Base-by-base conservation (phyloP, 108 stramenopile genomes). In the Cyclotella sp. region DNA sequence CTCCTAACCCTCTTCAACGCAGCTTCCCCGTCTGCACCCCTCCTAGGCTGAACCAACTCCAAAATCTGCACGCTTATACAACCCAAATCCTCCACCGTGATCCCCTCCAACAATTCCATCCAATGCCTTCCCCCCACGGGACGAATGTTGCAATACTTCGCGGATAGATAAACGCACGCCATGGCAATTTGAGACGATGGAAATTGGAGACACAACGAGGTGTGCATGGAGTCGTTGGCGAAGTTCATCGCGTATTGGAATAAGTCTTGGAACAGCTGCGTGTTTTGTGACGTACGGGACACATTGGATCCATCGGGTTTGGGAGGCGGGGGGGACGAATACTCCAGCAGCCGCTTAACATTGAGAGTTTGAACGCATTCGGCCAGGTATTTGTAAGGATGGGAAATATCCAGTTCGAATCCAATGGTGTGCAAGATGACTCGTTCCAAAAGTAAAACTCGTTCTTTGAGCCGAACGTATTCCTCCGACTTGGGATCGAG, bases 361-460 rank as follows among this genome's bases (percentile, higher is more conserved):
- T 81, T 77, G 26, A 91, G 39, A 24, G 69, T 86, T 42, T 87
- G 83, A 42, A 90, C 91, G 61, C 79, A 64, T 58, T 91, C 91
- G 15, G 89, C 89, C 24, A 93, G 81, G 55, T 86, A 89, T 78
- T 91, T 92, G 90, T 93, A 94, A 3, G 96, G 93, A 77, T 96
- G 96, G 40, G 88, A 82, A 49, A 94, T 85, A 51, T 83, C 88
- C 58, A 96, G 68, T 62, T 96, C 96, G 74, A 96, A 96, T 16
- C 90, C 90, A 60, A 96, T 92, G 9, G 96, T 96, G 64, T 94
- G 91, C 27, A 96, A 74, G 71, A 96, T 90, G 40, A 96, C 87
- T 40, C 96, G 84, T 79, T 96, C 96, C 72, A 93, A 39, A 21
- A 96, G 62, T 27, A 96, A 68, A 34, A 94, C 86, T 1, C 92